Evolutionary conservation across 805 yeast genomes (phyloP).

Genomic region (Schwanniomyces occidentalis): DNA sequence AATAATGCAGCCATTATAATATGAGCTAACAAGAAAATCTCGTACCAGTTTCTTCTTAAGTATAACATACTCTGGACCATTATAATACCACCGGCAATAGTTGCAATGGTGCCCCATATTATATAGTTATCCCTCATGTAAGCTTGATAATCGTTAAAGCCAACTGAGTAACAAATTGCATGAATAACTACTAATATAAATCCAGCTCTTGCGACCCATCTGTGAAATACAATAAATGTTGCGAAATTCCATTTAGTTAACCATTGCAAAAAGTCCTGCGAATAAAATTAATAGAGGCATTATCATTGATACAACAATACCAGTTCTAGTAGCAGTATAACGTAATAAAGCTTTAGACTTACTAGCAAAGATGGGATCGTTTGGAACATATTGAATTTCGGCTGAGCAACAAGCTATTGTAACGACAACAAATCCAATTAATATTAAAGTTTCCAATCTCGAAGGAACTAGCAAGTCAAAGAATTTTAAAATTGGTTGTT

Average conservation of each 20-base stretch:
- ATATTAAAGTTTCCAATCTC: conserved; percentile 33
- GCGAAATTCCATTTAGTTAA: conserved; percentile 56
- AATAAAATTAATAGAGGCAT: conserved; percentile 57
- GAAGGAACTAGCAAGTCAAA: conserved; percentile 34
- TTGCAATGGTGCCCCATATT: conserved; percentile 38
- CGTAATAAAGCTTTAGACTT: conserved; percentile 21
- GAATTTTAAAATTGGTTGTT: conserved; percentile 15
- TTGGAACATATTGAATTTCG: conserved; percentile 17
- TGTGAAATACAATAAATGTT: conserved; percentile 44
- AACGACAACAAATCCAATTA: conserved; percentile 20
- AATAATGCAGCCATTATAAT: conserved; percentile 36
- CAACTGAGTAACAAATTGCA: conserved; percentile 27
- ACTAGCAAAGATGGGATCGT: conserved; percentile 28
- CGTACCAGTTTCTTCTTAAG: conserved; percentile 39
- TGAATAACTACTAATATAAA: conserved; percentile 32
- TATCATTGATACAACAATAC: conserved; percentile 44
- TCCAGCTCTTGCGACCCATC: conserved; percentile 42
- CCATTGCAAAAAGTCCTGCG: conserved; percentile 62
- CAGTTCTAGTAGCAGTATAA: conserved; percentile 52
- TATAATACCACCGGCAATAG: conserved; percentile 33
- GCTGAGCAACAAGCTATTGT: conserved; percentile 16
- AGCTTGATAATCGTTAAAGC: conserved; percentile 9
- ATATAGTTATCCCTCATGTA: conserved; percentile 21
- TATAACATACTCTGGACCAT: conserved; percentile 31
- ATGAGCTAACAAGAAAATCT: conserved; percentile 34